phyloP scores from a whole-genome alignment of 108 stramenopile species.

The Skeletonema costatum region DNA sequence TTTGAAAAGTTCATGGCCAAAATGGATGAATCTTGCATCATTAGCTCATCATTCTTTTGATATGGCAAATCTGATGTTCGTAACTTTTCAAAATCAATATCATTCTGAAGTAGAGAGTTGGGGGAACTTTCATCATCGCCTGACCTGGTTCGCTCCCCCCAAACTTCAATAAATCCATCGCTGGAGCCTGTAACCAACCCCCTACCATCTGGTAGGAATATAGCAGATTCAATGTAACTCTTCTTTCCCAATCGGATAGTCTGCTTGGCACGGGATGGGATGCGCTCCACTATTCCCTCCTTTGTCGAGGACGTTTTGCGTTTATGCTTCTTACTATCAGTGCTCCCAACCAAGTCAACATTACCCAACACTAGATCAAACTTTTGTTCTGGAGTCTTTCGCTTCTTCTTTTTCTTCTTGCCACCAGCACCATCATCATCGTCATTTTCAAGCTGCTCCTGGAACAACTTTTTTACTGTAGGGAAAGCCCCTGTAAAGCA shows the following conservation, averaged over 20 bases:
- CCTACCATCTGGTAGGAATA: constrained; percentile 74
- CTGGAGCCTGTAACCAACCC: constrained; percentile 85
- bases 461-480: constrained; percentile 37
- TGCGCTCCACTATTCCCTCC: constrained; percentile 42
- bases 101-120: constrained; percentile 10
- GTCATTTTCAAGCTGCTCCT: constrained; percentile 34
- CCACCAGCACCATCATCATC: constrained; percentile 18
- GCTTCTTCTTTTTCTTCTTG: constrained; percentile 37
- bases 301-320: constrained; percentile 7
- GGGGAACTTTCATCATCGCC: background rate
- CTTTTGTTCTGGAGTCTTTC: constrained; percentile 44
- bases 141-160: constrained; percentile 73
- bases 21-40: constrained; percentile 86
- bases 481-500: constrained; percentile 71
- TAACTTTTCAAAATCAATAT: constrained; percentile 48
- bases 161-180: constrained; percentile 96
- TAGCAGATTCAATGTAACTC: constrained; percentile 70
- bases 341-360: constrained; percentile 18
- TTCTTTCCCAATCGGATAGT: constrained; percentile 86
- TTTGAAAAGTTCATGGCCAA: constrained; percentile 78
- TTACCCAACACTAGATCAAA: constrained; percentile 81
- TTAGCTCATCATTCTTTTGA: constrained; percentile 85
- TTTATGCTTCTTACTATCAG: constrained; percentile 37
- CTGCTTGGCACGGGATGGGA: constrained; percentile 53
- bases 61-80: constrained; percentile 56